Base-by-base conservation (phyloP, 768 basidiomycete species). In the Harrya chromipes region DNA sequence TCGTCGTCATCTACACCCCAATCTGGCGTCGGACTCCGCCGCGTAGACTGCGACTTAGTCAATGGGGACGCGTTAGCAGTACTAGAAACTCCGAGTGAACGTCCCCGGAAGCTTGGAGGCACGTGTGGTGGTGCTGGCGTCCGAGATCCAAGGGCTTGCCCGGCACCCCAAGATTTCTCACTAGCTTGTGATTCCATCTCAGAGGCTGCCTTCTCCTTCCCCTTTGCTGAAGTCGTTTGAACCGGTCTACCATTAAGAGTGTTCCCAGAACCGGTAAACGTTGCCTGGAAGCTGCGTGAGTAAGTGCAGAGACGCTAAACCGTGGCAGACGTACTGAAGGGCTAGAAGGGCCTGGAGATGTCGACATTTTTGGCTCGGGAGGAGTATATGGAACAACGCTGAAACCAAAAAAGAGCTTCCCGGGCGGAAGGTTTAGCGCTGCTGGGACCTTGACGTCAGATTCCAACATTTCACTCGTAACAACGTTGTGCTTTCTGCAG, bases 321-420 rank as follows among this genome's bases (percentile, higher is more conserved):
- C 13, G 16, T 13, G 31, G 13, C 6, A 2, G 14, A 65, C 72
- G 59, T 40, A 74, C 60, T 19, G 70, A 50, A 26, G 64, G 49
- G 44, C 59, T 59, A 17, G 65, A 56, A 43, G 67, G 53, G 61
- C 68, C 33, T 40, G 73, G 43, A 55, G 64, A 49, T 14, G 27
- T 52, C 26, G 71, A 49, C 29, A 65, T 14, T n/a, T 50, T 49
- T 4, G 52, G 57, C 38, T 71, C 63, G 5, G 83, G 78, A 7
- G 82, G 81, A 4, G 70, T 74, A 63, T 90, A 90, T 1, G 87
- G 75, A 2, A 81, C 72, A 49, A 90, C 80, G 52, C 89, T 87
- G 72, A 87, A 99, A 10, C 97, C 97, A 62, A 99, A 98, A 76
- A 99, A 99, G 17, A 99, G 75, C 57, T 97, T 87, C 12, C 97